Percentiles rank a stretch among this genome's conserved stretches.
Evolutionary conservation across 257 asterid species (phyloP).

Genomic region (Solanum arcanum): DNA sequence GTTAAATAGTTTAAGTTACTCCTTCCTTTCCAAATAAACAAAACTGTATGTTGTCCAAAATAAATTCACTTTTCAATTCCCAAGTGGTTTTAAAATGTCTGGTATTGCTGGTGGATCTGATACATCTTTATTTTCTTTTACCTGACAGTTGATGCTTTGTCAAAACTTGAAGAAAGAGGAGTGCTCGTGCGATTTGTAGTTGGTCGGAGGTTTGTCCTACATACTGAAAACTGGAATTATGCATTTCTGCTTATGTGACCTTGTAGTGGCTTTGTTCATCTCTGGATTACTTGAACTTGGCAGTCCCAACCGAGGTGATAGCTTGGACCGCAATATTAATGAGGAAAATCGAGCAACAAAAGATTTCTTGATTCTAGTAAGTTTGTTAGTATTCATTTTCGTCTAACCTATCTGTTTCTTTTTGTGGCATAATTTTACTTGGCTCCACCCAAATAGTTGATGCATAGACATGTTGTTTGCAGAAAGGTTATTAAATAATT

Average conservation of each 20-base stretch:
- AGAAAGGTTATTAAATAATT: background rate
- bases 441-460: background rate
- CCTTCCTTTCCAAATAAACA: background rate
- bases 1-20: background rate
- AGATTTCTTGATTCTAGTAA: constrained; percentile 83
- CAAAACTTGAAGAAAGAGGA: constrained; percentile 73
- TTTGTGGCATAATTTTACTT: background rate
- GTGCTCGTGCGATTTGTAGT: constrained; percentile 62
- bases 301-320: constrained; percentile 92
- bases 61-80: background rate
- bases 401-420: background rate
- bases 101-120: background rate
- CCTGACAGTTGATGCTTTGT: constrained; percentile 51
- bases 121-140: background rate
- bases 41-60: background rate
- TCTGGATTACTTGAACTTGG: constrained; percentile 16
- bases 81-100: background rate
- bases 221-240: background rate
- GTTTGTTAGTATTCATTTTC: constrained; percentile 10
- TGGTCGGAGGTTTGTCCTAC: constrained; percentile 63
- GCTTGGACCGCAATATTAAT: constrained; percentile 83
- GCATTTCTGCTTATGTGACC: background rate
- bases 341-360: constrained; percentile 52
- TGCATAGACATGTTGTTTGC: background rate
- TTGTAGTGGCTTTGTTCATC: background rate